Evolutionary conservation across 129 eudicot genomes (phyloP).

Genomic region (Dittrichia graveolens): DNA sequence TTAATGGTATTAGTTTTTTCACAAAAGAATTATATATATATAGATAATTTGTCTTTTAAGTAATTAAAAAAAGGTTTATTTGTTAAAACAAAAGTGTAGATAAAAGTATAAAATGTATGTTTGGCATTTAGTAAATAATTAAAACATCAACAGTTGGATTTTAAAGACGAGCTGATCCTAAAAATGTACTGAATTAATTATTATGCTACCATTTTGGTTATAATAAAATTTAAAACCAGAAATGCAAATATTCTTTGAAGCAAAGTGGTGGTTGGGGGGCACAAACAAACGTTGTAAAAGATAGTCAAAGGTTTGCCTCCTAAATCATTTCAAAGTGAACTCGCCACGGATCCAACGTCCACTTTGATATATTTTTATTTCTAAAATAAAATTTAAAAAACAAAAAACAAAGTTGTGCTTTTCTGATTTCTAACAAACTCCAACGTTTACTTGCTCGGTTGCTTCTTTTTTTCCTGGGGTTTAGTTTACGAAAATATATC

Average conservation of each 20-base stretch:
- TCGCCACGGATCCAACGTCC: constrained; percentile 44
- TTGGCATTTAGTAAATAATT: too few relatives aligned
- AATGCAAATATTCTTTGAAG: background rate
- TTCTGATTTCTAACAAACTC: constrained; percentile 12
- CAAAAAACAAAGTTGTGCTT: constrained; percentile 12
- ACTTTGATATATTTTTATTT: background rate
- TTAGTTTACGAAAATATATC: too few relatives aligned
- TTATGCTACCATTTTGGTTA: background rate
- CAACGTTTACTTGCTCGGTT: constrained; percentile 26
- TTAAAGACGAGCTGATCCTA: too few relatives aligned
- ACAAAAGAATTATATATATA: too few relatives aligned
- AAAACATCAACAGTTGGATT: too few relatives aligned
- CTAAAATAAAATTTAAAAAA: background rate
- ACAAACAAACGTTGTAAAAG: constrained; percentile 43
- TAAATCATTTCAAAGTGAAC: constrained; percentile 41
- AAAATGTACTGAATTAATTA: too few relatives aligned
- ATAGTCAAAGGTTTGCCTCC: constrained; percentile 36
- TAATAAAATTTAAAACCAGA: background rate
- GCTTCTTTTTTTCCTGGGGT: too few relatives aligned
- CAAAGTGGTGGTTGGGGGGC: constrained; percentile 32
- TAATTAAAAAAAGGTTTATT: too few relatives aligned
- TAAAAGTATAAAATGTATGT: too few relatives aligned
- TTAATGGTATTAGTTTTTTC: too few relatives aligned
- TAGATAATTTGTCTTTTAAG: too few relatives aligned
- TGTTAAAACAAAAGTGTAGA: too few relatives aligned